Conservation (phyloP, 2,329 filamentous ascomycete genomes). For the Sodiomyces alkalinus region DNA sequence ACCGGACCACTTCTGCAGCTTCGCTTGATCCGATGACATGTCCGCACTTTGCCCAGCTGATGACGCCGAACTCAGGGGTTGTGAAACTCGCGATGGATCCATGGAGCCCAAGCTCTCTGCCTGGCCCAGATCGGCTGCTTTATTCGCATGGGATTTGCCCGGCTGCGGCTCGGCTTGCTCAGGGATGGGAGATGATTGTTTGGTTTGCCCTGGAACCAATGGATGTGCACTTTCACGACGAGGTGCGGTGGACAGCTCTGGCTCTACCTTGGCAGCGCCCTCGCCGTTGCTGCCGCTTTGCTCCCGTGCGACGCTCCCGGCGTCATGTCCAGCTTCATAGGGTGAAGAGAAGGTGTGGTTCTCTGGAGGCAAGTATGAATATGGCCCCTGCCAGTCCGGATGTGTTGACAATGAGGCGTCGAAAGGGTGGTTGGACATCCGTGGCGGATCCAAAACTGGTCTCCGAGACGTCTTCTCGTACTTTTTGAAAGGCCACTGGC, state of each 20-base stretch:
- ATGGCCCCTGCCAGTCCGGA: slow-evolving; percentile 41
- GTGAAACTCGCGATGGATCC: slow-evolving; percentile 22
- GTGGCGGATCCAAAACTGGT: slow-evolving; percentile 25
- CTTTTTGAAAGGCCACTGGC: slow-evolving; percentile 39
- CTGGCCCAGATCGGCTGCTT: slow-evolving; percentile 18
- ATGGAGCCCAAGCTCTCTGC: slow-evolving; percentile 24
- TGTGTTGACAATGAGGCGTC: slow-evolving; percentile 35
- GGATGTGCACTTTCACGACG: too few relatives aligned
- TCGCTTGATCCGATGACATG: too few relatives aligned
- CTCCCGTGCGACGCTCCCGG: too few relatives aligned
- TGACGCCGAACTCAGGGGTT: slow-evolving; percentile 20
- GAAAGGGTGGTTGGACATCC: slow-evolving; percentile 44
- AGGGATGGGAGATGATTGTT: slow-evolving; percentile 21
- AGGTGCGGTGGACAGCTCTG: too few relatives aligned
- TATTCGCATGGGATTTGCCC: slow-evolving; percentile 16
- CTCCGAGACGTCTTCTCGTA: slow-evolving; percentile 30
- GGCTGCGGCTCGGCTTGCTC: slow-evolving; percentile 16
- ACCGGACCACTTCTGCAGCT: too few relatives aligned
- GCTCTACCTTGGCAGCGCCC: too few relatives aligned
- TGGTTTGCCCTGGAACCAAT: too few relatives aligned
- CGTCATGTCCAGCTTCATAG: slow-evolving; percentile 25
- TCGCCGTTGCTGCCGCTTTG: too few relatives aligned
- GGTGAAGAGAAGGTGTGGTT: slow-evolving; percentile 27
- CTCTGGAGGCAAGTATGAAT: slow-evolving; percentile 33
- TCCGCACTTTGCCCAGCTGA: too few relatives aligned